Evolutionary conservation across 31 red algal genomes (phyloP).

Genomic region (Bonnemaisonia californica): DNA sequence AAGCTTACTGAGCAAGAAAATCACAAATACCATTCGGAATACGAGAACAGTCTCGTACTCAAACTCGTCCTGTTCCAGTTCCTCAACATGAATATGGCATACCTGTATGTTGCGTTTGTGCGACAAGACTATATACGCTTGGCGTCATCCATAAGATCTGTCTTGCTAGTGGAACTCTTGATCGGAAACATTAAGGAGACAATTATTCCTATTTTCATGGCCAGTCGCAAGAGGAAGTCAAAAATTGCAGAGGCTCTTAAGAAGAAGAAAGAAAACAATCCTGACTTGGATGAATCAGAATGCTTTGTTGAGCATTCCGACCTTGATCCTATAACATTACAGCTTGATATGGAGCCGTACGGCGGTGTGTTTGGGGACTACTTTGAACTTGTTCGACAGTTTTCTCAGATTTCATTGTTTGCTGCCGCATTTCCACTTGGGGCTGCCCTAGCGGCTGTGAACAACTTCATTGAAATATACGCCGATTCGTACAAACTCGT

Average conservation of each 20-base stretch:
- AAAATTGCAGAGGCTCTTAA: slow-evolving; percentile 60
- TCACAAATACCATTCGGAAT: slow-evolving; percentile 79
- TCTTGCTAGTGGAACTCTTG: slow-evolving; percentile 72
- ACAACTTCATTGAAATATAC: slow-evolving; percentile 83
- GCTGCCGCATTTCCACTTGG: slow-evolving; percentile 86
- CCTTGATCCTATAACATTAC: slow-evolving; percentile 55
- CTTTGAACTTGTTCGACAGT: slow-evolving; percentile 85
- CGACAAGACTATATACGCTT: slow-evolving; percentile 63
- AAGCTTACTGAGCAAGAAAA: slow-evolving; percentile 82
- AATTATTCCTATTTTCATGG: slow-evolving; percentile 60
- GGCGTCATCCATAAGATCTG: slow-evolving; percentile 63
- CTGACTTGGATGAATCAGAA: slow-evolving; percentile 75
- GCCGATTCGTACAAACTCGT: slow-evolving; percentile 77
- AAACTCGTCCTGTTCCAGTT: slow-evolving; percentile 91
- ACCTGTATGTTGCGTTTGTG: slow-evolving; percentile 85
- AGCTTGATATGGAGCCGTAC: slow-evolving; percentile 67
- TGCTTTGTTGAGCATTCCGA: slow-evolving; percentile 44
- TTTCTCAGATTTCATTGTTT: slow-evolving; percentile 83
- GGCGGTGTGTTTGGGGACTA: slow-evolving; percentile 86
- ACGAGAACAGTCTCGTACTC: slow-evolving; percentile 84
- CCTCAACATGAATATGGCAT: slow-evolving; percentile 87
- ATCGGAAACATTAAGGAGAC: slow-evolving; percentile 89
- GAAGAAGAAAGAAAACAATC: slow-evolving; percentile 72
- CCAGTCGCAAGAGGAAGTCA: slow-evolving; percentile 53
- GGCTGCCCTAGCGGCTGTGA: slow-evolving; percentile 59